A percentile compares a stretch with the other conserved stretches of the same genome.
These are phyloP conservation scores for Trypanosoma caninum DNA, from an alignment of 208 protist species.

Conservation along the genomic window DNA sequence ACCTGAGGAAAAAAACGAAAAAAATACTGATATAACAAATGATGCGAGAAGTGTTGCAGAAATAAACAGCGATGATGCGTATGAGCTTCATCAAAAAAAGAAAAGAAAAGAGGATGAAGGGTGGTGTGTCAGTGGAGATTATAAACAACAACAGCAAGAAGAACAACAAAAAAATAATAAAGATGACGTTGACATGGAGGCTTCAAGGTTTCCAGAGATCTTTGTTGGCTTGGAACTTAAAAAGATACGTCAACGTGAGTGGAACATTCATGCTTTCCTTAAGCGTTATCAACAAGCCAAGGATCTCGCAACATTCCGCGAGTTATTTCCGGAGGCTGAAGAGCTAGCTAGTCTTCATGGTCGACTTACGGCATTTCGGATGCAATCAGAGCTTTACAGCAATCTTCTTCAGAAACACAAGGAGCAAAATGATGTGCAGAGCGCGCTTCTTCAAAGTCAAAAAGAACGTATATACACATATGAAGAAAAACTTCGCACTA, in stretches of 20 bases:
- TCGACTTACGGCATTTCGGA: conserved; percentile 66
- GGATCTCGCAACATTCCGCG: conserved; percentile 56
- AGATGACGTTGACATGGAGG: too few species aligned
- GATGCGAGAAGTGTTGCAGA: not conserved
- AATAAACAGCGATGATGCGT: not conserved
- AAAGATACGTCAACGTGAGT: conserved; percentile 57
- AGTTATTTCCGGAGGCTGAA: conserved; percentile 75
- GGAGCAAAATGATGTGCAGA: conserved; percentile 86
- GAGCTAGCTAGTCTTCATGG: conserved; percentile 73
- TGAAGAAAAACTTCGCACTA: conserved; percentile 76
- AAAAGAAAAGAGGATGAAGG: conserved; percentile 21
- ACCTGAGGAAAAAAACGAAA: not conserved
- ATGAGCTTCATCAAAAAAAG: conserved; percentile 19
- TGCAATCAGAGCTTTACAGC: conserved; percentile 76
- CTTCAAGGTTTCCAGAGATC: conserved; percentile 12
- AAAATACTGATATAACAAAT: too few species aligned
- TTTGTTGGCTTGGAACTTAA: conserved; percentile 83
- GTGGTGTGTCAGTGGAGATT: conserved; percentile 4
- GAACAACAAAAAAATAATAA: conserved; percentile 2
- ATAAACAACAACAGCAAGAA: not conserved
- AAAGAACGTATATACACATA: conserved; percentile 76
- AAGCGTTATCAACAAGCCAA: conserved; percentile 57
- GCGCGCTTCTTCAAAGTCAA: conserved; percentile 70
- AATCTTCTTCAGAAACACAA: conserved; percentile 80
- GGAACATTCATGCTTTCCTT: conserved; percentile 61